These are phyloP conservation scores for Phytomonas serpens DNA, from an alignment of 208 protist species.

Conservation along the genomic window DNA sequence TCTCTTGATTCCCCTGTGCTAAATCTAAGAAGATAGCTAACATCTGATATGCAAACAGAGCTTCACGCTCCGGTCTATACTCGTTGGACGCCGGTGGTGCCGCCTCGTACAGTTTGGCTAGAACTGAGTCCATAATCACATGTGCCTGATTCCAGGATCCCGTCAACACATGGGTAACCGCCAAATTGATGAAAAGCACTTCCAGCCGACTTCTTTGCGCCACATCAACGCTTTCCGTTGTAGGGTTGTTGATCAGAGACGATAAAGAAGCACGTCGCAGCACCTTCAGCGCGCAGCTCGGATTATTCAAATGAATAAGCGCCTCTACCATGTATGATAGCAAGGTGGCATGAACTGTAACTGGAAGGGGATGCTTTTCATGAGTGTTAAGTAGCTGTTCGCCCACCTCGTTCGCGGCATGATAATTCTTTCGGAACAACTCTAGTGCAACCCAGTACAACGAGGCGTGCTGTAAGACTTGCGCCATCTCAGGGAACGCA, in stretches of 20 bases:
- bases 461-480: slow-evolving; percentile 59
- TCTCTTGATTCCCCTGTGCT: slow-evolving; percentile 77
- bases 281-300: slow-evolving; percentile 58
- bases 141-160: slow-evolving; percentile 83
- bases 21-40: slow-evolving; percentile 77
- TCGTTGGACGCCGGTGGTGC: slow-evolving; percentile 26
- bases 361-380: slow-evolving; percentile 40
- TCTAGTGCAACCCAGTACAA: slow-evolving; percentile 76
- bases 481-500: slow-evolving; percentile 47
- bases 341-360: slow-evolving; percentile 61
- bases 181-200: slow-evolving; percentile 77
- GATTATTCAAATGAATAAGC: slow-evolving; percentile 76
- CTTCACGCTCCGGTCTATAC: slow-evolving; percentile 50
- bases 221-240: slow-evolving; percentile 29
- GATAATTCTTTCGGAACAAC: slow-evolving; percentile 67
- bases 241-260: slow-evolving; percentile 29
- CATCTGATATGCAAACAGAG: slow-evolving; percentile 67
- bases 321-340: slow-evolving; percentile 80
- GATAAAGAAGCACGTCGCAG: slow-evolving; percentile 58
- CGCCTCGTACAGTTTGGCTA: slow-evolving; percentile 65
- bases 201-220: slow-evolving; percentile 76
- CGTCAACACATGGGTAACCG: slow-evolving; percentile 72
- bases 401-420: slow-evolving; percentile 53
- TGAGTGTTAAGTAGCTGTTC: slow-evolving; percentile 63
- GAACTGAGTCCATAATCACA: slow-evolving; percentile 66